Evolutionary conservation across 345 rosid species (phyloP).

Genomic region (Eucalyptus brandiana): DNA sequence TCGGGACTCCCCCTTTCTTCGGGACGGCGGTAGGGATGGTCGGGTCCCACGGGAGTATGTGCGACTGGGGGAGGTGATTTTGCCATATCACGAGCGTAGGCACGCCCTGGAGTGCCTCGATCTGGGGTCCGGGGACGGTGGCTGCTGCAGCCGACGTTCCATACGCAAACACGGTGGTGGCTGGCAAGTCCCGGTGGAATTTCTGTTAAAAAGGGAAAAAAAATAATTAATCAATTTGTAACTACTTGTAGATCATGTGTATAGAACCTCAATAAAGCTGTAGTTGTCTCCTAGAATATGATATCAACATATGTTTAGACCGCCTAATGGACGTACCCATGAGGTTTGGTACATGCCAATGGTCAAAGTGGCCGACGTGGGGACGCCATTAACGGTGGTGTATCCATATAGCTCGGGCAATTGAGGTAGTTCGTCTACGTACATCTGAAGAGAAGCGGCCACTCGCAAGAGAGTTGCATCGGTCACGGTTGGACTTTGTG

Average conservation of each 20-base stretch:
- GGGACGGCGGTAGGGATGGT: slow-evolving; percentile 61
- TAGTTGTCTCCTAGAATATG: background rate
- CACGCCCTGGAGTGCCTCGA: slow-evolving; percentile 57
- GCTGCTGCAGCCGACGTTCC: slow-evolving; percentile 39
- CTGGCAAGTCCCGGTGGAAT: slow-evolving; percentile 77
- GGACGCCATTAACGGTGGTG: slow-evolving; percentile 9
- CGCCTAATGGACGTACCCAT: slow-evolving; percentile 28
- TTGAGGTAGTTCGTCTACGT: slow-evolving; percentile 54
- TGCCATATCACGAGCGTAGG: slow-evolving; percentile 51
- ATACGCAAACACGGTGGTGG: slow-evolving; percentile 58
- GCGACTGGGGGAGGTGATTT: slow-evolving; percentile 63
- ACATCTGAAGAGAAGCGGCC: slow-evolving; percentile 30
- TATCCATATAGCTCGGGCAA: slow-evolving; percentile 40
- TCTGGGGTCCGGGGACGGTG: slow-evolving; percentile 74
- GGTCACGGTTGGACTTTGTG: background rate
- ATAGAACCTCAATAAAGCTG: background rate
- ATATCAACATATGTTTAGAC: background rate
- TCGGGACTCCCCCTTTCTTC: slow-evolving; percentile 44
- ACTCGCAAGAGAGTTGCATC: background rate
- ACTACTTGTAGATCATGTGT: background rate
- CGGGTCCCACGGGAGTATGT: slow-evolving; percentile 82
- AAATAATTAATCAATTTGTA: background rate
- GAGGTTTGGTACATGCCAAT: slow-evolving; percentile 63
- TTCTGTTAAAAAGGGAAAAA: slow-evolving; percentile 18
- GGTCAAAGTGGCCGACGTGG: slow-evolving; percentile 22